Evolutionary conservation across 805 yeast genomes (phyloP).

Genomic region (Kluyveromyces lactis): DNA sequence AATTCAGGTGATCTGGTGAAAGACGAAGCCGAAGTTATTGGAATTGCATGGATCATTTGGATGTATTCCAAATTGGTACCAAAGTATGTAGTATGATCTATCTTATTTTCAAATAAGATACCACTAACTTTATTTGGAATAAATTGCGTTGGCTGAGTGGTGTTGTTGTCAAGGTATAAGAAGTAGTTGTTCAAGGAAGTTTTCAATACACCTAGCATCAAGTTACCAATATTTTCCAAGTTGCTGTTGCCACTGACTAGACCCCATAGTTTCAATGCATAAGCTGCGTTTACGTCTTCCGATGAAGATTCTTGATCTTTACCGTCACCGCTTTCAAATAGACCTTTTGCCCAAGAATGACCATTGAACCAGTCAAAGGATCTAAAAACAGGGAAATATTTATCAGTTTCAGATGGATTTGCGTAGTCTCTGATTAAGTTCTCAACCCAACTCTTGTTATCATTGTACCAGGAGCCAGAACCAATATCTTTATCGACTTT

Average conservation of each 20-base stretch:
- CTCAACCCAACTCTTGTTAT: slow-evolving; percentile 44
- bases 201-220: slow-evolving; percentile 53
- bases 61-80: slow-evolving; percentile 67
- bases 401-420: slow-evolving; percentile 47
- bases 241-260: slow-evolving; percentile 42
- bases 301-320: slow-evolving; percentile 68
- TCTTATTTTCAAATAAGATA: slow-evolving; percentile 62
- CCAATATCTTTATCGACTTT: slow-evolving; percentile 42
- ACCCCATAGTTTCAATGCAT: slow-evolving; percentile 63
- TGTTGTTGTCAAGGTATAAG: slow-evolving; percentile 45
- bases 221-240: slow-evolving; percentile 46
- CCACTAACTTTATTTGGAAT: slow-evolving; percentile 64
- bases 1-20: slow-evolving; percentile 46
- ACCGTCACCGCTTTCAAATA: slow-evolving; percentile 64
- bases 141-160: slow-evolving; percentile 46
- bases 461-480: slow-evolving; percentile 43
- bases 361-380: slow-evolving; percentile 72
- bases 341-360: slow-evolving; percentile 73
- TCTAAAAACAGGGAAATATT: slow-evolving; percentile 56
- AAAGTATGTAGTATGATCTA: slow-evolving; percentile 68
- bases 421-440: slow-evolving; percentile 60
- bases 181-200: slow-evolving; percentile 48
- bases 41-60: slow-evolving; percentile 74
- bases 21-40: slow-evolving; percentile 60
- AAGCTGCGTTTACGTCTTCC: slow-evolving; percentile 66